Percentiles rank a stretch among this genome's conserved stretches.
These are phyloP conservation scores for Trichoderma koningiopsis DNA, from an alignment of 2,329 filamentous ascomycete genomes.

Conservation along the genomic window DNA sequence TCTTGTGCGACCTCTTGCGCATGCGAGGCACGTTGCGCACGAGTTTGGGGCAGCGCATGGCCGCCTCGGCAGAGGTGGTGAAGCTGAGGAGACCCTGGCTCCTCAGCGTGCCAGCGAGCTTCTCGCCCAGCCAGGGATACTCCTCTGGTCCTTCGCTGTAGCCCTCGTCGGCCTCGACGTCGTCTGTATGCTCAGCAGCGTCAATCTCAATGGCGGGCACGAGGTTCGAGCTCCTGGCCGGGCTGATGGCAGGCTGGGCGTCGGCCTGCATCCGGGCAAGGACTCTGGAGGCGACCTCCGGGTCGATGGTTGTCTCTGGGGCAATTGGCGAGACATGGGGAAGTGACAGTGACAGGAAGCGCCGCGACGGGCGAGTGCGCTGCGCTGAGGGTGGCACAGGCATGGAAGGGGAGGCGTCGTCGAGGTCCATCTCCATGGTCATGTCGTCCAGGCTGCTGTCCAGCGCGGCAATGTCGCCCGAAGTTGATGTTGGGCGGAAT, in stretches of 20 bases:
- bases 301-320: constrained; percentile 8
- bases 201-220: constrained; percentile 10
- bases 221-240: neutral
- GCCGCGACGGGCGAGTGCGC: neutral
- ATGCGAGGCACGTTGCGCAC: constrained; percentile 32
- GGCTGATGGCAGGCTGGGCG: neutral
- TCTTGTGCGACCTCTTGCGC: constrained; percentile 28
- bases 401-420: neutral
- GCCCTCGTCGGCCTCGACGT: constrained; percentile 36
- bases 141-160: constrained; percentile 34
- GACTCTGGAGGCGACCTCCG: constrained; percentile 12
- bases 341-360: neutral
- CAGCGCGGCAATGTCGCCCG: neutral
- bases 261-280: constrained; percentile 17
- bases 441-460: neutral
- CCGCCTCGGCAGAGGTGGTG: constrained; percentile 29
- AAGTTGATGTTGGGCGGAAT: neutral
- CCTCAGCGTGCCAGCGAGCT: constrained; percentile 28
- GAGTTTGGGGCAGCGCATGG: constrained; percentile 28
- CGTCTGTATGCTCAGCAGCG: constrained; percentile 2
- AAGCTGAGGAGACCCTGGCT: constrained; percentile 27
- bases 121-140: constrained; percentile 33
- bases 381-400: neutral
- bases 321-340: neutral
- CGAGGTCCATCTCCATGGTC: constrained; percentile 12